Evolutionary conservation across 192 early-diverging fungal genomes (phyloP).

Genomic region (Coemansia sp.): DNA sequence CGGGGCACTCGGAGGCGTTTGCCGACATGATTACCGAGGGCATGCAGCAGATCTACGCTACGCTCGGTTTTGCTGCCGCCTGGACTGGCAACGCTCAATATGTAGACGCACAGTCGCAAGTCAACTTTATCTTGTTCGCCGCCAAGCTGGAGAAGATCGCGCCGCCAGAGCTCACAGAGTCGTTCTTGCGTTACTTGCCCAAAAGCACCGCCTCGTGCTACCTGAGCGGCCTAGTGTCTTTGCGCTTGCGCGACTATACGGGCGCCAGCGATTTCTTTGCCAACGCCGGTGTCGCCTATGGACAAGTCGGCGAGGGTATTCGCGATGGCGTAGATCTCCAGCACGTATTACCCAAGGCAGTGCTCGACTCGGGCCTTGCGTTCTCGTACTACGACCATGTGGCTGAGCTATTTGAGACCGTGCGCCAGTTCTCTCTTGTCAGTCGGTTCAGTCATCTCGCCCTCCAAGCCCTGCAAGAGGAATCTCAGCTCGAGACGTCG

Average conservation of each 20-base stretch:
- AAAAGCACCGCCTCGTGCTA: conserved; percentile 42
- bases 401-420: conserved; percentile 43
- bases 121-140: conserved; percentile 32
- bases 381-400: conserved; percentile 44
- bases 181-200: conserved; percentile 33
- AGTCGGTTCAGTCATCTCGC: conserved; percentile 39
- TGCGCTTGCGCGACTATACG: conserved; percentile 40
- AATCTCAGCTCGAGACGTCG: conserved; percentile 13
- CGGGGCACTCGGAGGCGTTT: conserved; percentile 33
- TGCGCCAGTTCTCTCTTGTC: conserved; percentile 1
- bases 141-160: conserved; percentile 32
- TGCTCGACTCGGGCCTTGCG: conserved; percentile 23
- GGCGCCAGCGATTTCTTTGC: conserved; percentile 37
- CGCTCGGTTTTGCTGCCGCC: conserved; percentile 14
- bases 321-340: conserved; percentile 31
- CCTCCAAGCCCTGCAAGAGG: conserved; percentile 27
- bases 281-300: conserved; percentile 34
- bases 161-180: conserved; percentile 37
- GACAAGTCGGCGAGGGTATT: conserved; percentile 22
- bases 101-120: conserved; percentile 11
- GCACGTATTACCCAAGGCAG: conserved; percentile 24
- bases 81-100: background rate
- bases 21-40: conserved; percentile 49
- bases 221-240: conserved; percentile 30
- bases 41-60: conserved; percentile 33